phyloP scores from a whole-genome alignment of 2,329 filamentous ascomycete genomes.

The Cylindrodendrum hubeiense region DNA sequence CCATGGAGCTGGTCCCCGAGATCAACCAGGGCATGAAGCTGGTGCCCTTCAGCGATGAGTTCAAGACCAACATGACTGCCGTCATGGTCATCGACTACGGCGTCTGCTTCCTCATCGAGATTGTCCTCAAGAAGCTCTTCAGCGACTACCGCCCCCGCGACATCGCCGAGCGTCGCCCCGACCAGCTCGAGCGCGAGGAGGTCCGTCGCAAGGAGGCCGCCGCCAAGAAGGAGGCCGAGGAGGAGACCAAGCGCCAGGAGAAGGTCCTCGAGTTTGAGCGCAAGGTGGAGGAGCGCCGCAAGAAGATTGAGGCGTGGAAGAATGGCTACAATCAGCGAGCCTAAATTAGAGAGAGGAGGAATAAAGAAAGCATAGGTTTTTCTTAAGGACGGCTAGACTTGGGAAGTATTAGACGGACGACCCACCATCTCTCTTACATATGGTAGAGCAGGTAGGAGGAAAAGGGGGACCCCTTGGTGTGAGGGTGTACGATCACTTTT shows the following conservation, averaged over 20 bases:
- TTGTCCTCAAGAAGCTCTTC: constrained; percentile 85
- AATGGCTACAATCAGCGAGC: constrained; percentile 7
- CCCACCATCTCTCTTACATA: not conserved
- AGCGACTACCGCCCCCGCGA: constrained; percentile 94
- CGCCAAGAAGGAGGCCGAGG: constrained; percentile 61
- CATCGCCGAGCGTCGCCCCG: constrained; percentile 86
- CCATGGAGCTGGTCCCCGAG: constrained; percentile 94
- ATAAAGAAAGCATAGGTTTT: not conserved
- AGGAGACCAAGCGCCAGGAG: constrained; percentile 65
- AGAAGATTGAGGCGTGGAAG: constrained; percentile 61
- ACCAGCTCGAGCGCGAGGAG: constrained; percentile 85
- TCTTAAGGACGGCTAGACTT: constrained; percentile 24
- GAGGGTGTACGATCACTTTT: constrained; percentile 18
- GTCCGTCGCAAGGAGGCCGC: constrained; percentile 71
- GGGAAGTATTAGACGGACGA: constrained; percentile 18
- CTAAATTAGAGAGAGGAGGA: not conserved
- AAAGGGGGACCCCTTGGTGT: not conserved
- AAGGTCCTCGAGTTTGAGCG: constrained; percentile 72
- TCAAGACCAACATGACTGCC: constrained; percentile 86
- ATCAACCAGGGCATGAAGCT: constrained; percentile 94
- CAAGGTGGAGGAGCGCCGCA: constrained; percentile 64
- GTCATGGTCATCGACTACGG: constrained; percentile 91
- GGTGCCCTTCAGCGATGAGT: constrained; percentile 89
- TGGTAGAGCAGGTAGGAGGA: not conserved
- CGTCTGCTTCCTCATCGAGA: constrained; percentile 89